These are phyloP conservation scores for Collybia sordida DNA, from an alignment of 768 basidiomycete genomes.

Conservation along the genomic window DNA sequence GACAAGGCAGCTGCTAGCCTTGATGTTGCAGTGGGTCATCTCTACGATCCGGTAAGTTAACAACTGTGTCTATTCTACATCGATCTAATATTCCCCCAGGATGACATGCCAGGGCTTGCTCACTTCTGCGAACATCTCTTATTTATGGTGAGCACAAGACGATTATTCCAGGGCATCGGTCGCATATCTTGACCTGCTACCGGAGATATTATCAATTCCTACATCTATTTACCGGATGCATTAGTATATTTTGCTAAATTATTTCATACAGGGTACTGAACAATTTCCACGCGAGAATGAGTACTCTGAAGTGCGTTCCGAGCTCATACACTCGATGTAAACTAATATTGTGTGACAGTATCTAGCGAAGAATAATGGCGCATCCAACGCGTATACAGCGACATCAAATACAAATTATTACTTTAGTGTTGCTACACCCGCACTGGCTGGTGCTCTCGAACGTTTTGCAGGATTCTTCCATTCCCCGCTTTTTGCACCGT, in stretches of 20 bases:
- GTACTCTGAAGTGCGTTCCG: conserved; percentile 70
- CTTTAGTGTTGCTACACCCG: conserved; percentile 66
- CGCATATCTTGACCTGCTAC: neutral
- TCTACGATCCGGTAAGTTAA: conserved; percentile 82
- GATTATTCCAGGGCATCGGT: neutral
- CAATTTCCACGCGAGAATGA: conserved; percentile 92
- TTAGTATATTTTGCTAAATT: neutral
- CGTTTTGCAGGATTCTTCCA: conserved; percentile 89
- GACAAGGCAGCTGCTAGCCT: conserved; percentile 96
- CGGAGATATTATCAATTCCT: neutral
- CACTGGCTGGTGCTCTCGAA: conserved; percentile 67
- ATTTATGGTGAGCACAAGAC: conserved; percentile 73
- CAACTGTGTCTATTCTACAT: neutral
- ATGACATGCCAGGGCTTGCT: conserved; percentile 89
- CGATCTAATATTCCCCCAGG: conserved; percentile 34
- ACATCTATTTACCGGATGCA: neutral
- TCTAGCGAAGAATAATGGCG: conserved; percentile 78
- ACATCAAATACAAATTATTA: conserved; percentile 91
- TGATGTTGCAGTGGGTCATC: conserved; percentile 92
- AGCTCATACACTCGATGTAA: neutral
- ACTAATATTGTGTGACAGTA: conserved; percentile 41
- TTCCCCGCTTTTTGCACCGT: conserved; percentile 84
- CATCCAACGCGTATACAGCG: conserved; percentile 90
- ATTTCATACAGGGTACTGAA: conserved; percentile 61
- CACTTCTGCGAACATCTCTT: conserved; percentile 96